Percentiles rank a stretch among this genome's conserved stretches.
Evolutionary conservation across 257 asterid genomes (phyloP).

Genomic region (Scutellaria minor): DNA sequence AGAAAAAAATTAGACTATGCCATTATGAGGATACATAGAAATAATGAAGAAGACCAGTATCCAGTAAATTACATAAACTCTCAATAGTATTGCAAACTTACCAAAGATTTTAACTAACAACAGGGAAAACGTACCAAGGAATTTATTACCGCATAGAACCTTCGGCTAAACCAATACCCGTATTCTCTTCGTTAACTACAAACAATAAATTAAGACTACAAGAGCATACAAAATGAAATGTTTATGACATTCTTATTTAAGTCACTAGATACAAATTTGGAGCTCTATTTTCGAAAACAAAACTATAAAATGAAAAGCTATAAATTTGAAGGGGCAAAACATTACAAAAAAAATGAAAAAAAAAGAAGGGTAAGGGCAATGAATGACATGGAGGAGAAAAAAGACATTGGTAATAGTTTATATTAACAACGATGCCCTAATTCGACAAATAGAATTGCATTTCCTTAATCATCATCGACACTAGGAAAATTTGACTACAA

Average conservation of each 20-base stretch:
- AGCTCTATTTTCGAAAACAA: background rate
- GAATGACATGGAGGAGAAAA: slow-evolving; percentile 9
- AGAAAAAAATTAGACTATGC: slow-evolving; percentile 26
- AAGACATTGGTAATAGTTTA: slow-evolving; percentile 8
- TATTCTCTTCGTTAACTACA: slow-evolving; percentile 92
- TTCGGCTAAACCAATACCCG: slow-evolving; percentile 80
- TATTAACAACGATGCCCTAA: slow-evolving; percentile 9
- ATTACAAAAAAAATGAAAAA: background rate
- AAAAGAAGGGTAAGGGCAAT: background rate
- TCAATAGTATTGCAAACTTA: slow-evolving; percentile 39
- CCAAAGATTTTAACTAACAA: slow-evolving; percentile 53
- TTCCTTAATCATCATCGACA: background rate
- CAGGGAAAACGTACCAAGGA: slow-evolving; percentile 68
- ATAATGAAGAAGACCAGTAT: background rate
- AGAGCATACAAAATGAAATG: slow-evolving; percentile 25
- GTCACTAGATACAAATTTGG: slow-evolving; percentile 3
- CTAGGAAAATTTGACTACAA: background rate
- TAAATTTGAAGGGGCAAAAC: background rate
- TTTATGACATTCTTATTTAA: background rate
- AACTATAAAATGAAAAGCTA: background rate
- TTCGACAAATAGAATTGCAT: background rate
- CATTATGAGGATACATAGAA: slow-evolving; percentile 10
- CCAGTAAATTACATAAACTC: slow-evolving; percentile 15
- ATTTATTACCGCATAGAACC: slow-evolving; percentile 76
- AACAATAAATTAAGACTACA: slow-evolving; percentile 35